A percentile compares a stretch with the other conserved stretches of the same genome.
These are phyloP conservation scores for Scheffersomyces stipitis DNA, from an alignment of 805 yeast genomes.

Conservation along the genomic window DNA sequence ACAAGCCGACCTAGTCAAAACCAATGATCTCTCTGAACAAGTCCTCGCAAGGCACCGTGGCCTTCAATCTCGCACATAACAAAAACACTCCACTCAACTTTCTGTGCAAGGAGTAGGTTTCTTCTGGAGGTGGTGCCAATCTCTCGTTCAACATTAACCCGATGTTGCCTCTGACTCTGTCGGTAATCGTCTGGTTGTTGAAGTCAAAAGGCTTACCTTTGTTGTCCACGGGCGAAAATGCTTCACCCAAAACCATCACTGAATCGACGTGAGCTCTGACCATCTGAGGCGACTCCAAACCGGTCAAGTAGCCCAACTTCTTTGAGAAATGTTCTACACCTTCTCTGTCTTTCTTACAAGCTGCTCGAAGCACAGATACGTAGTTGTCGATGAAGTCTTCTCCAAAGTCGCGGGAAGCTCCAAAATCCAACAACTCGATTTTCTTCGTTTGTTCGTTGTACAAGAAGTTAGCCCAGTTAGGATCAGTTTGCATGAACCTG, in stretches of 20 bases:
- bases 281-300: slow-evolving; percentile 86
- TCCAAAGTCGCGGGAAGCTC: slow-evolving; percentile 84
- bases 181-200: slow-evolving; percentile 85
- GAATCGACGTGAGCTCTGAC: slow-evolving; percentile 90
- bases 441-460: slow-evolving; percentile 69
- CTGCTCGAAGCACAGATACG: slow-evolving; percentile 68
- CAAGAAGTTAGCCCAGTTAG: slow-evolving; percentile 97
- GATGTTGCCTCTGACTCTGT: slow-evolving; percentile 84
- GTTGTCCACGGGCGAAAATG: slow-evolving; percentile 61
- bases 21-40: slow-evolving; percentile 78
- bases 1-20: slow-evolving; percentile 27
- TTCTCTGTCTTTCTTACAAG: slow-evolving; percentile 65
- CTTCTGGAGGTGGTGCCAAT: slow-evolving; percentile 96
- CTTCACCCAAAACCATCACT: slow-evolving; percentile 88
- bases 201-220: slow-evolving; percentile 65
- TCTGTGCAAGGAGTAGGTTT: slow-evolving; percentile 93
- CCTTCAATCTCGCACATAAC: slow-evolving; percentile 81
- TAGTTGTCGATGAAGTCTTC: slow-evolving; percentile 69
- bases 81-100: slow-evolving; percentile 93
- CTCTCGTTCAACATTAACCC: slow-evolving; percentile 89
- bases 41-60: slow-evolving; percentile 77
- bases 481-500: slow-evolving; percentile 97
- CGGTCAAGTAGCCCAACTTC: slow-evolving; percentile 85
- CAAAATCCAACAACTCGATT: slow-evolving; percentile 89
- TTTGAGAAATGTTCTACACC: slow-evolving; percentile 64